phyloP scores from a whole-genome alignment of 1,139 yeast genomes.

The Scheffersomyces cryptocercus region DNA sequence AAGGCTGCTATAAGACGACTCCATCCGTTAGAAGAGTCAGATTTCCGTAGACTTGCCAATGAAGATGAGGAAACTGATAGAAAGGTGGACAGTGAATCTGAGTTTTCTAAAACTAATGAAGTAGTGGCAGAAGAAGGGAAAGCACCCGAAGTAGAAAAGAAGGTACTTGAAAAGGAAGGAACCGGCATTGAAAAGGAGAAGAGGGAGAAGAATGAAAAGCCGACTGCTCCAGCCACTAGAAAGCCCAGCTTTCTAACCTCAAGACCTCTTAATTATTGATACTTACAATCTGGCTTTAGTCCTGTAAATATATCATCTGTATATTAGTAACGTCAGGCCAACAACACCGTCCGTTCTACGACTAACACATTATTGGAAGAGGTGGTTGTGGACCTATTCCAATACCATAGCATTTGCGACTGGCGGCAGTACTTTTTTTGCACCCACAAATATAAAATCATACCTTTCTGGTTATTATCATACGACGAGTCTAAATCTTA shows the following conservation, averaged over 20 bases:
- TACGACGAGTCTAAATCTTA: no score
- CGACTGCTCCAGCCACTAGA: constrained; percentile 1
- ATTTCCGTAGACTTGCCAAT: constrained; percentile 17
- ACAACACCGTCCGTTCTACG: no score
- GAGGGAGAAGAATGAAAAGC: constrained; percentile 1
- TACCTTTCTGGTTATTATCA: no score
- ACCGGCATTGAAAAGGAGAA: not conserved
- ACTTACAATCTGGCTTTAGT: not conserved
- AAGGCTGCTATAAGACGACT: constrained; percentile 30
- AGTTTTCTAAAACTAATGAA: not conserved
- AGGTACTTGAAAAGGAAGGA: not conserved
- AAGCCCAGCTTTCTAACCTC: no score
- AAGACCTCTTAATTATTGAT: no score
- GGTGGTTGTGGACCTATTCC: no score
- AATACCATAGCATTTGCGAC: no score
- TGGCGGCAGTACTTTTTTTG: no score
- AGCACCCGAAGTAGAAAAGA: not conserved
- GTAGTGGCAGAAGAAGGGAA: no score
- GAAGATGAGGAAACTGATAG: constrained; percentile 1
- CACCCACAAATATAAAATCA: no score
- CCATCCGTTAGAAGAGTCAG: constrained; percentile 14
- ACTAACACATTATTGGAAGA: no score
- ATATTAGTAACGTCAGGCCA: no score
- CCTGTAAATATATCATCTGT: not conserved
- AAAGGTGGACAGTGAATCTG: not conserved